Conservation (phyloP, 1,284 basidiomycete species). For the Apiotrichum siamense region DNA sequence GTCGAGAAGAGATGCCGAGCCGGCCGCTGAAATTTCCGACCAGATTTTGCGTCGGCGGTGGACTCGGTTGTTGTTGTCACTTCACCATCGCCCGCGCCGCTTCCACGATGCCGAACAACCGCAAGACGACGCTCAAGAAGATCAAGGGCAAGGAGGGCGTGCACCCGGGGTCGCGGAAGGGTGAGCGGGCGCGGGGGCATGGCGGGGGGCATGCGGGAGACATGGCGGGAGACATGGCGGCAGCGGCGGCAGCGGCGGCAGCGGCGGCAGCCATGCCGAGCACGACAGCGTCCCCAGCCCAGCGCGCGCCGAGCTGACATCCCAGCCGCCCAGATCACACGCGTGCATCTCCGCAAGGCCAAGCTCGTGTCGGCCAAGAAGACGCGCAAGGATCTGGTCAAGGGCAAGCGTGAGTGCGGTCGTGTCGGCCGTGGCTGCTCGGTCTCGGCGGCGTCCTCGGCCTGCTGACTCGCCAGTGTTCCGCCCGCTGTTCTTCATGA, state of each 20-base stretch:
- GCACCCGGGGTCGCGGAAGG: constrained; percentile 47
- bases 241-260: too few species aligned
- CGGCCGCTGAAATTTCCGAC: too few species aligned
- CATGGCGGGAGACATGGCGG: too few species aligned
- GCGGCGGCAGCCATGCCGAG: neutral
- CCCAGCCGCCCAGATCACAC: constrained; percentile 64
- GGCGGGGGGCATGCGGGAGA: too few species aligned
- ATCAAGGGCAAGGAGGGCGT: constrained; percentile 46
- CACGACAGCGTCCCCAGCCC: neutral
- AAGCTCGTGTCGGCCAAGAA: constrained; percentile 57
- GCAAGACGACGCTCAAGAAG: constrained; percentile 44
- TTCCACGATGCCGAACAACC: constrained; percentile 40
- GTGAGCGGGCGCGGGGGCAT: constrained; percentile 25
- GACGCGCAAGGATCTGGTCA: constrained; percentile 51
- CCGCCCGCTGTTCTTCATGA: constrained; percentile 71
- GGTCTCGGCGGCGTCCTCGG: too few species aligned
- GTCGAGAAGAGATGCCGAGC: too few species aligned
- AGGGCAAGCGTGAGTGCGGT: constrained; percentile 36
- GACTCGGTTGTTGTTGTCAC: constrained; percentile 1
- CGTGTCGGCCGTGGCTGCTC: too few species aligned
- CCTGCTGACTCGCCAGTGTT: constrained; percentile 52
- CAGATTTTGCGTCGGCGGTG: neutral
- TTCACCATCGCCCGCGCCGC: constrained; percentile 5
- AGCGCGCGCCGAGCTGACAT: neutral
- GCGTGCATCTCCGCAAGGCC: constrained; percentile 63